These are phyloP conservation scores for Penicillium sp. DNA, from an alignment of 2,329 filamentous ascomycete genomes.

Conservation along the genomic window DNA sequence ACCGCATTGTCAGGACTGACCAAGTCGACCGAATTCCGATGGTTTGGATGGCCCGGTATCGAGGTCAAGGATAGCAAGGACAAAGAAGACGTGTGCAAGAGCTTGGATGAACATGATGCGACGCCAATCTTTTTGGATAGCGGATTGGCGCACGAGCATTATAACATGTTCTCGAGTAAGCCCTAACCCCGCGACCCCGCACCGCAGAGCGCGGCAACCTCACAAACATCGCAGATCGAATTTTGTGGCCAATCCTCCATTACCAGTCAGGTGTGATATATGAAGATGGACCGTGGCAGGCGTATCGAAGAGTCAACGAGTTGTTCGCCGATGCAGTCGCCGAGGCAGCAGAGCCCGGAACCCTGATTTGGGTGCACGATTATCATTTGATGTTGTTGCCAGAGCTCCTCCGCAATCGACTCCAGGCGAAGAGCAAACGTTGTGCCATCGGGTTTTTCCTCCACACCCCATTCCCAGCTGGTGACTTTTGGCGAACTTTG, in stretches of 20 bases:
- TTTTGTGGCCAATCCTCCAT: conserved; percentile 95
- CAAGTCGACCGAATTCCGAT: conserved; percentile 88
- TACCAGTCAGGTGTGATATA: conserved; percentile 96
- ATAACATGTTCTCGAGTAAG: conserved; percentile 94
- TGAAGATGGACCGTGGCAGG: conserved; percentile 85
- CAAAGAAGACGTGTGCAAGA: conserved; percentile 69
- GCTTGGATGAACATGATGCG: conserved; percentile 79
- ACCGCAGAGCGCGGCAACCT: neutral
- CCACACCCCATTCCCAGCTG: conserved; percentile 91
- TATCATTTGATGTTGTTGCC: conserved; percentile 97
- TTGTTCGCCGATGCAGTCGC: conserved; percentile 85
- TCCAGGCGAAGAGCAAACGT: conserved; percentile 72
- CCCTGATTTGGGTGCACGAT: conserved; percentile 94
- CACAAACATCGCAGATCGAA: conserved; percentile 68
- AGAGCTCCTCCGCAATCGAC: conserved; percentile 80
- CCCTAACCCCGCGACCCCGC: neutral
- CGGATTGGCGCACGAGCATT: conserved; percentile 86
- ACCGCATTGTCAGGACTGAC: conserved; percentile 85
- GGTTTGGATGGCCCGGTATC: conserved; percentile 95
- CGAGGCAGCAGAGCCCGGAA: conserved; percentile 80
- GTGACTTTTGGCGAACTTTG: conserved; percentile 89
- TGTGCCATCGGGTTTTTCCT: conserved; percentile 95
- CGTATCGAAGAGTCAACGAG: conserved; percentile 86
- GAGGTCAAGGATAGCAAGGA: conserved; percentile 79
- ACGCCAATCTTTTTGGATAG: conserved; percentile 87